phyloP scores from a whole-genome alignment of 345 rosid species.

The Euphorbia pulcherrima region DNA sequence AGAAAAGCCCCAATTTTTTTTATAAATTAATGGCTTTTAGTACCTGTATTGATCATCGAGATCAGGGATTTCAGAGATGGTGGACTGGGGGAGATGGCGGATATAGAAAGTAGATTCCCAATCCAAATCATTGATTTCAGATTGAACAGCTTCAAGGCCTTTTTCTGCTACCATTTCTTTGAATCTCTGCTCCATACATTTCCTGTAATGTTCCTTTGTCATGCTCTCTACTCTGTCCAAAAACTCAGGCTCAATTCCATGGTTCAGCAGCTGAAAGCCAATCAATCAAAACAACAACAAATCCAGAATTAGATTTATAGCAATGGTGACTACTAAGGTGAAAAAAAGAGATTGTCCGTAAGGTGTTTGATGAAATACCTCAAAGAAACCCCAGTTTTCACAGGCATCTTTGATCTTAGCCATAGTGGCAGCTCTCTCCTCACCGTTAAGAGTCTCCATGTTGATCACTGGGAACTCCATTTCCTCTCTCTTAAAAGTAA shows the following conservation, averaged over 20 bases:
- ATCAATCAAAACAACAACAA: background rate
- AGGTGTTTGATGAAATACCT: constrained; percentile 40
- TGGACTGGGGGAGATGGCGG: constrained; percentile 69
- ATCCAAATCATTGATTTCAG: constrained; percentile 74
- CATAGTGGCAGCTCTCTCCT: constrained; percentile 54
- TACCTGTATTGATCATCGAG: constrained; percentile 75
- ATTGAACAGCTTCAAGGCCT: constrained; percentile 51
- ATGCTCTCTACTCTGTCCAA: constrained; percentile 69
- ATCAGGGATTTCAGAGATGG: constrained; percentile 63
- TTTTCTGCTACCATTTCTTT: constrained; percentile 60
- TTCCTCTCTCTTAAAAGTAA: background rate
- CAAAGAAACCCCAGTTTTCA: constrained; percentile 97
- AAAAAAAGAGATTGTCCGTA: background rate
- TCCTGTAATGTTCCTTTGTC: constrained; percentile 79
- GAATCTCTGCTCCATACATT: constrained; percentile 82
- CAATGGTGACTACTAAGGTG: no score
- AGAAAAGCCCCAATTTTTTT: background rate
- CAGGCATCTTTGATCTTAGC: constrained; percentile 85
- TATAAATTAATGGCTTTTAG: background rate
- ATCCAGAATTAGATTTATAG: no score
- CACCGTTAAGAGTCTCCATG: constrained; percentile 64
- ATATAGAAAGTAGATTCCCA: constrained; percentile 87
- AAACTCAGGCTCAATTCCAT: constrained; percentile 61
- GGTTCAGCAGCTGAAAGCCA: constrained; percentile 54
- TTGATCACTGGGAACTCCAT: constrained; percentile 79